Evolutionary conservation across 2,329 filamentous ascomycete genomes (phyloP), one percentile per base, ranked within the genome.

Genomic region (Cytospora piceicola): DNA sequence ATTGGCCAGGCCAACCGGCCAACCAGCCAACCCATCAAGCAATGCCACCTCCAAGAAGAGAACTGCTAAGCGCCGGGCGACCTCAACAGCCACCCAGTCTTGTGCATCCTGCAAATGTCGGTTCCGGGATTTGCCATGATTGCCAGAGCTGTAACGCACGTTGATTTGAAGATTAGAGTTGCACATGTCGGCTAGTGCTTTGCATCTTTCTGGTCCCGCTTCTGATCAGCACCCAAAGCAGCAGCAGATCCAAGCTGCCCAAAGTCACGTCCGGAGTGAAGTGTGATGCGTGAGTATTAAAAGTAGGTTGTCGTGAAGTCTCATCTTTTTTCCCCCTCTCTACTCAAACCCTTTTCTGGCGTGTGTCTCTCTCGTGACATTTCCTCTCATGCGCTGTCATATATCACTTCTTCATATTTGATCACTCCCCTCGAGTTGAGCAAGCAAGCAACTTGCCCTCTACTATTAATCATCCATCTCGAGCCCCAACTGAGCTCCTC

Each of bases 11-110:
- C 65, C 61, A 64, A 64, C 34, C 32, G 11, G 5, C 27, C 27
- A 29, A 5, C 32, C 34, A 36, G 2, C 65, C 57, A 67, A 36
- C 3, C 65, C 57, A 67, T 14, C 49, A 49, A 11, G 62, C 58
- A 49, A 32, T 62, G 63, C 27, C 53, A 30, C 57, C 58, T 58
- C 17, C 20, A 42, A 42, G 42, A 30, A 42, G 46, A 61, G 61
- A 57, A 65, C 62, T 58, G 65, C 65, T 67, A 67, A 67, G 65
- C 65, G 65, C 65, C 65, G 46, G 58, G 63, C 62, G 51, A 36
- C 60, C 52, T 63, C 60, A 24, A 8, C 53, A n/a, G 53, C 39
- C 36, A 42, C 60, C 60, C 60, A 62, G 52, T 62, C 52, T 56
- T 27, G 36, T 62, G 60, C 60, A 62, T 62, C 60, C 60, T 63